phyloP scores from a whole-genome alignment of 2,329 filamentous ascomycete species.

The Atkinsonella texensis region DNA sequence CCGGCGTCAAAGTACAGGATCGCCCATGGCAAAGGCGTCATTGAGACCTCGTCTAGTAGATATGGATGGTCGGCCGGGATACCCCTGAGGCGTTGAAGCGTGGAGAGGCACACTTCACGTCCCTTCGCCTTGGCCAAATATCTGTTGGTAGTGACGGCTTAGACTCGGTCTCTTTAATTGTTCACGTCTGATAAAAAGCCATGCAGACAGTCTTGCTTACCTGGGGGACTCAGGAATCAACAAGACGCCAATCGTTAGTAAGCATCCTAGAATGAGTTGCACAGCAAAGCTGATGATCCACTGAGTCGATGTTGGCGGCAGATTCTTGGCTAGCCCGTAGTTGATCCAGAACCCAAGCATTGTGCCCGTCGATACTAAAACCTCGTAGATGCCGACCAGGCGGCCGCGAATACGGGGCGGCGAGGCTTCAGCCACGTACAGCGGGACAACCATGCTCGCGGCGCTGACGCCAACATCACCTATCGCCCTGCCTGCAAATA shows the following conservation, averaged over 20 bases:
- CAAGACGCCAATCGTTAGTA: neutral
- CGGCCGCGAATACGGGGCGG: conserved; percentile 39
- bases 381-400: conserved; percentile 36
- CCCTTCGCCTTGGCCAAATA: neutral
- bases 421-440: conserved; percentile 25
- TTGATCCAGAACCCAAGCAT: neutral
- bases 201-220: neutral
- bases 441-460: neutral
- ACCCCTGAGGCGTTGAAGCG: neutral
- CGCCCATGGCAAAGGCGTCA: neutral
- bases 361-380: neutral
- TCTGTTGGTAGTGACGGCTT: neutral
- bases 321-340: neutral
- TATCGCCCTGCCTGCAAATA: neutral
- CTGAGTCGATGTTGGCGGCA: conserved; percentile 6
- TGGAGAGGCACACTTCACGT: neutral
- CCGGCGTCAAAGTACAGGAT: neutral
- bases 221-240: neutral
- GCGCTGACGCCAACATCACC: neutral
- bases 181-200: neutral
- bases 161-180: neutral
- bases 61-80: conserved; percentile 24
- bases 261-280: conserved; percentile 42
- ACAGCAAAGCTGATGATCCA: conserved; percentile 47
- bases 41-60: conserved; percentile 30